A percentile compares a stretch with the other conserved stretches of the same genome.
These are phyloP conservation scores for Candida albicans DNA, from an alignment of 1,139 yeast species.

Conservation along the genomic window DNA sequence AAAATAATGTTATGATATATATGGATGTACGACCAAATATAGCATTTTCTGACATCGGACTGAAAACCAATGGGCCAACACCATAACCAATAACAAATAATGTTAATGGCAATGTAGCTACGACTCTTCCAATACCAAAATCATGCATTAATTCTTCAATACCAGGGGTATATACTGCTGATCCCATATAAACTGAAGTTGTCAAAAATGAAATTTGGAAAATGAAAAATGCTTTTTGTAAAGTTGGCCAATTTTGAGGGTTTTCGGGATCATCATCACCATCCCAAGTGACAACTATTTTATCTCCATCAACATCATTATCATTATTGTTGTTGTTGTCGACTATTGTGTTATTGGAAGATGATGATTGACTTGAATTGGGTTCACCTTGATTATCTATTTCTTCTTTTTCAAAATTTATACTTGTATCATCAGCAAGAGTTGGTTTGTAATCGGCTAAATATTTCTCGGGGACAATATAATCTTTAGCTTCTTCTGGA, in stretches of 20 bases:
- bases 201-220: conserved; percentile 24
- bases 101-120: conserved; percentile 44
- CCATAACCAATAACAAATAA: conserved; percentile 55
- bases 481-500: conserved; percentile 30
- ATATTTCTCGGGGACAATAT: conserved; percentile 34
- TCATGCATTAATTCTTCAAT: conserved; percentile 37
- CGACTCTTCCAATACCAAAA: conserved; percentile 43
- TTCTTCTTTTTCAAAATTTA: background rate
- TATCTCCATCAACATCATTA: background rate
- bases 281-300: conserved; percentile 25
- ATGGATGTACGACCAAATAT: conserved; percentile 54
- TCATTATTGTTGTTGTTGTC: background rate
- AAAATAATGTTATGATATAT: conserved; percentile 29
- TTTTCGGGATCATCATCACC: conserved; percentile 32
- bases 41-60: conserved; percentile 53
- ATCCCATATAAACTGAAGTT: conserved; percentile 26
- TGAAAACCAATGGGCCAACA: conserved; percentile 52
- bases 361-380: background rate
- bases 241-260: conserved; percentile 31
- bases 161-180: conserved; percentile 33
- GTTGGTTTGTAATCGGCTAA: conserved; percentile 10
- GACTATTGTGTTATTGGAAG: background rate
- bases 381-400: conserved; percentile 2
- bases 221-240: conserved; percentile 20
- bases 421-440: background rate